These are phyloP conservation scores for Darksidea phi DNA, from an alignment of 495 filamentous ascomycete species.

Conservation along the genomic window DNA sequence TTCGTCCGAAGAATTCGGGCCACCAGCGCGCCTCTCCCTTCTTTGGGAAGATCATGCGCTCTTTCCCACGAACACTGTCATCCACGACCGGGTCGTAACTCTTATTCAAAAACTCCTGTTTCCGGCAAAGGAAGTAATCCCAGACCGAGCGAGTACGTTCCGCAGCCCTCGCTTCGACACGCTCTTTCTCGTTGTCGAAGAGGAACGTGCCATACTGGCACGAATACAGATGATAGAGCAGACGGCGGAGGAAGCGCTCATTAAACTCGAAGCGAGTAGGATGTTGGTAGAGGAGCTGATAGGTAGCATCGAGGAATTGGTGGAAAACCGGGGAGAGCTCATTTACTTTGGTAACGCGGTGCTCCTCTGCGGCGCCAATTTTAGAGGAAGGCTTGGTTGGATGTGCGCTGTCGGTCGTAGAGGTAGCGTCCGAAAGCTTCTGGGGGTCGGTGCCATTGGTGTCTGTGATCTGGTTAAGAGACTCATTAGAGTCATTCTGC, in stretches of 20 bases:
- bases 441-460: conserved; percentile 58
- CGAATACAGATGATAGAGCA: conserved; percentile 92
- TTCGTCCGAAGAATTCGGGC: conserved; percentile 80
- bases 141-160: conserved; percentile 86
- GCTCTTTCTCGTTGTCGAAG: conserved; percentile 90
- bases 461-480: conserved; percentile 52
- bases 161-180: conserved; percentile 67
- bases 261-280: conserved; percentile 96
- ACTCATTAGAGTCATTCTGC: conserved; percentile 66
- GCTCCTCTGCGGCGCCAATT: conserved; percentile 49
- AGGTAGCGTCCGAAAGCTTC: conserved; percentile 22
- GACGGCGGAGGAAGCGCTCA: conserved; percentile 83
- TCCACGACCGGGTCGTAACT: conserved; percentile 76
- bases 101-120: conserved; percentile 74
- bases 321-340: conserved; percentile 97
- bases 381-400: conserved; percentile 34
- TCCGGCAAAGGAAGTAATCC: conserved; percentile 85
- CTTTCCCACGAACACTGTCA: conserved; percentile 71
- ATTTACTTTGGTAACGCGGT: conserved; percentile 61
- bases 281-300: conserved; percentile 83
- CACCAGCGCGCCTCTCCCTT: conserved; percentile 78
- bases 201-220: conserved; percentile 98
- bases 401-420: conserved; percentile 47
- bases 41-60: conserved; percentile 79
- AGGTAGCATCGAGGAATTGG: conserved; percentile 94